Conservation (phyloP, 306 rosid genomes). For the Pachyrhizus erosus region DNA sequence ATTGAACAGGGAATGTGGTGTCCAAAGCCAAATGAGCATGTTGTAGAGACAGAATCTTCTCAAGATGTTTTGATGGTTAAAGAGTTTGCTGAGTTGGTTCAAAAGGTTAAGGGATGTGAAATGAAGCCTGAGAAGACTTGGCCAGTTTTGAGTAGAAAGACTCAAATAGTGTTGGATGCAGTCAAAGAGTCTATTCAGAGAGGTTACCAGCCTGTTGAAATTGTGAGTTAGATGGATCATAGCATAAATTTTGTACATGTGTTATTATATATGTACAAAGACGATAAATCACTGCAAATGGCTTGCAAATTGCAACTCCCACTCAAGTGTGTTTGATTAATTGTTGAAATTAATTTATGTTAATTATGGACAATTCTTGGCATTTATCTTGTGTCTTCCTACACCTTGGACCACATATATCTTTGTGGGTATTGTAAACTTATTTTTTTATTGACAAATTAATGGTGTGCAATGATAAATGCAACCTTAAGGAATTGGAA, state of each 20-base stretch:
- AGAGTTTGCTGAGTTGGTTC: conserved; percentile 44
- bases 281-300: neutral
- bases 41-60: conserved; percentile 37
- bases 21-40: conserved; percentile 40
- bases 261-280: conserved; percentile 12
- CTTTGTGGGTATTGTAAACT: neutral
- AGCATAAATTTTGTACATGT: neutral
- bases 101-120: conserved; percentile 21
- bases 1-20: conserved; percentile 46
- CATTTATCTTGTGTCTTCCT: neutral
- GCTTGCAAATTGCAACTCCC: neutral
- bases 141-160: conserved; percentile 42
- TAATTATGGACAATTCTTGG: neutral
- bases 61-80: conserved; percentile 55
- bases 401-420: neutral
- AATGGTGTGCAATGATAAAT: neutral
- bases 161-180: conserved; percentile 50
- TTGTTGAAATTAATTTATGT: neutral
- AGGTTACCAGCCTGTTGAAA: conserved; percentile 43
- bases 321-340: neutral
- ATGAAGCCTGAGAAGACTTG: conserved; percentile 43
- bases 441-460: neutral
- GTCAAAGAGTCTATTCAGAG: conserved; percentile 49
- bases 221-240: neutral
- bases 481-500: too few species aligned